phyloP scores from a whole-genome alignment of 2,329 filamentous ascomycete genomes.

The Ampelomyces quisqualis region DNA sequence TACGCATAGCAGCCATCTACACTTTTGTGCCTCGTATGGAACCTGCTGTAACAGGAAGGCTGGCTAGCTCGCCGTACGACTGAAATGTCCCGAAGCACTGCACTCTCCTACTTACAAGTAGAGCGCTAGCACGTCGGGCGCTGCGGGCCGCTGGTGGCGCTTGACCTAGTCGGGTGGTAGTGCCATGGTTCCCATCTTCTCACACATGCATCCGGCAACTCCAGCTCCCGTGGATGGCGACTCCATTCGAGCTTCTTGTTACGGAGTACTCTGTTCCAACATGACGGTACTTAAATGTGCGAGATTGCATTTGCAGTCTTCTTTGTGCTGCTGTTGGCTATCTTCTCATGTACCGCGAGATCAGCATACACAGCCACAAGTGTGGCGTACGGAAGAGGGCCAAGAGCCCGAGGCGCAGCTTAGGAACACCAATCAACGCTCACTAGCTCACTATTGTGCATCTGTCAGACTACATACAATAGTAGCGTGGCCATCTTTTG shows the following conservation, averaged over 20 bases:
- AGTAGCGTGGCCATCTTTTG: slow-evolving; percentile 14
- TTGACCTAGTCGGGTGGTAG: slow-evolving; percentile 13
- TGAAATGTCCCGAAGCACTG: slow-evolving; percentile 39
- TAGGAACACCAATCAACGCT: slow-evolving; percentile 33
- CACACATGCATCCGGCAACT: slow-evolving; percentile 50
- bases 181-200: slow-evolving; percentile 57
- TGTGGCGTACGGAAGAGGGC: slow-evolving; percentile 12
- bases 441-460: background rate
- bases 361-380: slow-evolving; percentile 11
- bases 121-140: slow-evolving; percentile 42
- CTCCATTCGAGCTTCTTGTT: slow-evolving; percentile 67
- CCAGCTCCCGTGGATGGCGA: slow-evolving; percentile 61
- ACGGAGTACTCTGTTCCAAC: slow-evolving; percentile 10
- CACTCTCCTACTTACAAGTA: slow-evolving; percentile 49
- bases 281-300: slow-evolving; percentile 9
- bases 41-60: slow-evolving; percentile 28
- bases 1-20: slow-evolving; percentile 40
- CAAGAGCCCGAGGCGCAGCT: slow-evolving; percentile 10
- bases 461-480: slow-evolving; percentile 16
- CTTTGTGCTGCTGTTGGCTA: slow-evolving; percentile 12
- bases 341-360: slow-evolving; percentile 3
- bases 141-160: slow-evolving; percentile 37
- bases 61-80: slow-evolving; percentile 14
- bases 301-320: slow-evolving; percentile 10
- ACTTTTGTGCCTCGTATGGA: slow-evolving; percentile 13